Evolutionary conservation across 2,329 filamentous ascomycete genomes (phyloP).

Genomic region (Metarhizium rileyi): DNA sequence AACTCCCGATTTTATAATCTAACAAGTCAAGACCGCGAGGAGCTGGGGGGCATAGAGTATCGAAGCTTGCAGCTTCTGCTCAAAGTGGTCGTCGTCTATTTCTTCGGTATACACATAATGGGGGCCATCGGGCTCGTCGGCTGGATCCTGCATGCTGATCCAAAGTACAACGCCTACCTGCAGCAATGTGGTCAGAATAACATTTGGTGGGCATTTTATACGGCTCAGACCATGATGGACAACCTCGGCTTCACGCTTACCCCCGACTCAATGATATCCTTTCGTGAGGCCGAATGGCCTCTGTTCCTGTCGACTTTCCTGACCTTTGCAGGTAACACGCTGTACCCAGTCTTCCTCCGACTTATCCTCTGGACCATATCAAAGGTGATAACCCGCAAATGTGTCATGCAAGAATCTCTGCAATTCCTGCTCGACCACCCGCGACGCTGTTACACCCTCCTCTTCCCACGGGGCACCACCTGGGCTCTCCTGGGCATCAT

Average conservation of each 20-base stretch:
- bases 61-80: constrained; percentile 37
- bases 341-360: constrained; percentile 49
- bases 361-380: constrained; percentile 47
- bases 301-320: constrained; percentile 38
- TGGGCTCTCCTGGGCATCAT: constrained; percentile 46
- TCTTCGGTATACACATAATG: constrained; percentile 33
- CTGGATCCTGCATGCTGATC: constrained; percentile 34
- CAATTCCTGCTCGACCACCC: constrained; percentile 53
- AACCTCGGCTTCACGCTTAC: constrained; percentile 47
- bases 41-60: constrained; percentile 43
- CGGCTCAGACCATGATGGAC: constrained; percentile 39
- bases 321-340: constrained; percentile 43
- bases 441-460: constrained; percentile 50
- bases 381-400: constrained; percentile 30
- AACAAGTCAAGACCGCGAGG: constrained; percentile 22
- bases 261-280: constrained; percentile 42
- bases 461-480: constrained; percentile 49
- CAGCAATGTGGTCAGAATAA: constrained; percentile 27
- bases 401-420: constrained; percentile 33
- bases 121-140: constrained; percentile 37
- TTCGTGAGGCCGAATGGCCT: constrained; percentile 31
- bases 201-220: constrained; percentile 42
- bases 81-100: constrained; percentile 36
- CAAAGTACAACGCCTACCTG: constrained; percentile 32
- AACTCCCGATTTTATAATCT: background rate